Evolutionary conservation across 352 stramenopile species (phyloP), one percentile per base, ranked within the genome.

Genomic region (Phytophthora nicotianae): DNA sequence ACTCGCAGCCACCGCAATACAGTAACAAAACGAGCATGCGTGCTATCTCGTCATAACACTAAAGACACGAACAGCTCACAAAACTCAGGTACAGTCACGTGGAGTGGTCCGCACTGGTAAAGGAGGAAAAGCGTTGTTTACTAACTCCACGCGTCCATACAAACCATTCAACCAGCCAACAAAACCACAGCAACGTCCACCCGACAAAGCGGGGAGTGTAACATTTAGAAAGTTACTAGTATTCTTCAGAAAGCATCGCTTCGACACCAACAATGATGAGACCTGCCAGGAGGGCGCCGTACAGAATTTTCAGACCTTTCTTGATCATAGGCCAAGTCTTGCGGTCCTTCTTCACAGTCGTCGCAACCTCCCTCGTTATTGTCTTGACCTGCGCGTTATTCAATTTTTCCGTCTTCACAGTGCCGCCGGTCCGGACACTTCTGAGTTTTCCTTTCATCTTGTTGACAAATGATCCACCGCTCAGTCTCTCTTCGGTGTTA

Each of bases 281-380:
- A 19, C 19, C 20, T 33, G 58, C 23, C 2, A 59, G 11, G 19
- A 46, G 26, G 5, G 42, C 2, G 13, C 58, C 58, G 49, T 65
- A 65, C 14, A 65, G 11, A 41, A 53, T 32, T 32, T 53, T 48
- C 16, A 65, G 40, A 0, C 42, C 24, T 23, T 32, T 52, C 23
- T 58, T 60, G 21, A 65, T 24, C 1, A 40, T 9, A 0, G 58
- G 49, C 58, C 58, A 65, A 8, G 21, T 21, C 17, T 21, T 41
- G n/a, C 40, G 49, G 58, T 65, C 9, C 29, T 65, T 65, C 58
- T 65, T 65, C 9, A 59, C 49, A 3, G 21, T 49, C 13, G 3
- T 21, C 13, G 49, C 51, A 5, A 53, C 58, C 6, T 29, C 29
- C 16, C 24, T 49, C 24, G 54, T 16, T 8, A 54, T 14, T 5